Evolutionary conservation across 768 basidiomycete genomes (phyloP).

Genomic region (Boletus vinaceobasis): DNA sequence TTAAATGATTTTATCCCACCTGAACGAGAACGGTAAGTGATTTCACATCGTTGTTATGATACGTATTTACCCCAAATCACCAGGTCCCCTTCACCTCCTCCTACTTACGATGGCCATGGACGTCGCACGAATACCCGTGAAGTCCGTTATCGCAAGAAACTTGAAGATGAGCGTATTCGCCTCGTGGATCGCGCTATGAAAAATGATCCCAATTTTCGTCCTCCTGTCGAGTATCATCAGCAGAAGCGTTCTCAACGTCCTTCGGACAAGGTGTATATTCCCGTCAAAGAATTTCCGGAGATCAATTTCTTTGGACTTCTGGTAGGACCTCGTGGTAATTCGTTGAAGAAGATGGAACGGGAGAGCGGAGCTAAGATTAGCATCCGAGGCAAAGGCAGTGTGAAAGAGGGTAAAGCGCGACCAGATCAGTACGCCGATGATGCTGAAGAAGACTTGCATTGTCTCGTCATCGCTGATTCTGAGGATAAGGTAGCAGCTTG

Average conservation of each 20-base stretch:
- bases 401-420: constrained; percentile 97
- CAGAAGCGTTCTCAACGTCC: constrained; percentile 92
- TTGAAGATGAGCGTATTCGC: constrained; percentile 87
- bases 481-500: constrained; percentile 90
- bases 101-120: constrained; percentile 96
- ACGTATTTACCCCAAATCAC: constrained; percentile 9
- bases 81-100: constrained; percentile 94
- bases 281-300: constrained; percentile 99
- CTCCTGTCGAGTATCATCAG: constrained; percentile 94
- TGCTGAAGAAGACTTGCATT: constrained; percentile 98
- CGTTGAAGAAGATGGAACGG: constrained; percentile 99
- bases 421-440: constrained; percentile 94
- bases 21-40: constrained; percentile 76
- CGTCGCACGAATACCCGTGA: constrained; percentile 98
- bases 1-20: constrained; percentile 95
- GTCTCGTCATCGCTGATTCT: constrained; percentile 89
- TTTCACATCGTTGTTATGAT: not conserved
- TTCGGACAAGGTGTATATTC: constrained; percentile 98
- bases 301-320: constrained; percentile 99
- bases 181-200: constrained; percentile 97
- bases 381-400: constrained; percentile 96
- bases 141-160: constrained; percentile 94
- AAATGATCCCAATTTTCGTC: constrained; percentile 96
- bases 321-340: constrained; percentile 97
- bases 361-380: constrained; percentile 98